These are phyloP conservation scores for Dendrostoma leiphaemia DNA, from an alignment of 2,329 filamentous ascomycete species.

Conservation along the genomic window DNA sequence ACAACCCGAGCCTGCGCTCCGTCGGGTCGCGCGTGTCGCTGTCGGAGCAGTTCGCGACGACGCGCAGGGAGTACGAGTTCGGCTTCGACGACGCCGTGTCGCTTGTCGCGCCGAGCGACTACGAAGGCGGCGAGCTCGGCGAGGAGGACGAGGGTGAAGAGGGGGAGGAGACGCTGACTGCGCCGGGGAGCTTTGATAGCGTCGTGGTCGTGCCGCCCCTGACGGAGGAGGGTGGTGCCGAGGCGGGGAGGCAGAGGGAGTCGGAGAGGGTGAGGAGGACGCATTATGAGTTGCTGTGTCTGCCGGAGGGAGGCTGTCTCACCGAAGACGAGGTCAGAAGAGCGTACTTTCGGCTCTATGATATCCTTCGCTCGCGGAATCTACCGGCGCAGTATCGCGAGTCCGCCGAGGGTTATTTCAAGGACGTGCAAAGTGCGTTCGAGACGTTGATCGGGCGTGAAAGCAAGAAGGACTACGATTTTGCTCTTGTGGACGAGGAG, in stretches of 20 bases:
- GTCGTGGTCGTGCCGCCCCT: slow-evolving; percentile 10
- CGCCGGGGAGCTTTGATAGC: slow-evolving; percentile 8
- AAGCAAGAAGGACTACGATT: slow-evolving; percentile 41
- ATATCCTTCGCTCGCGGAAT: slow-evolving; percentile 42
- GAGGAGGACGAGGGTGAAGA: not conserved
- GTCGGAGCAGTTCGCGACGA: slow-evolving; percentile 47
- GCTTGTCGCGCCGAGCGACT: slow-evolving; percentile 32
- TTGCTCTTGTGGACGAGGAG: slow-evolving; percentile 34
- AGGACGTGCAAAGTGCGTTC: slow-evolving; percentile 41
- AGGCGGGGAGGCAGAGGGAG: not conserved
- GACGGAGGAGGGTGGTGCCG: not conserved
- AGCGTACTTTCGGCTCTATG: slow-evolving; percentile 44
- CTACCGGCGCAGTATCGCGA: slow-evolving; percentile 38
- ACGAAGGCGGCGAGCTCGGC: not conserved
- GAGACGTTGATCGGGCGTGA: slow-evolving; percentile 46
- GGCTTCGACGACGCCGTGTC: slow-evolving; percentile 48
- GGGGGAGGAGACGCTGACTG: slow-evolving; percentile 21
- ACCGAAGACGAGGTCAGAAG: slow-evolving; percentile 30
- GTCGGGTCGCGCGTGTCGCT: slow-evolving; percentile 45
- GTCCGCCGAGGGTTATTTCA: slow-evolving; percentile 39
- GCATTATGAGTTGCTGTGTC: slow-evolving; percentile 43
- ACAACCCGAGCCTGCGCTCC: slow-evolving; percentile 27
- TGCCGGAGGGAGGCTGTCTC: slow-evolving; percentile 33
- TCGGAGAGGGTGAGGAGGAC: not conserved
- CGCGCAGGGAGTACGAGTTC: slow-evolving; percentile 44